A percentile compares a stretch with the other conserved stretches of the same genome.
Conservation (phyloP, 805 yeast species). For the Wickerhamomyces alni region DNA sequence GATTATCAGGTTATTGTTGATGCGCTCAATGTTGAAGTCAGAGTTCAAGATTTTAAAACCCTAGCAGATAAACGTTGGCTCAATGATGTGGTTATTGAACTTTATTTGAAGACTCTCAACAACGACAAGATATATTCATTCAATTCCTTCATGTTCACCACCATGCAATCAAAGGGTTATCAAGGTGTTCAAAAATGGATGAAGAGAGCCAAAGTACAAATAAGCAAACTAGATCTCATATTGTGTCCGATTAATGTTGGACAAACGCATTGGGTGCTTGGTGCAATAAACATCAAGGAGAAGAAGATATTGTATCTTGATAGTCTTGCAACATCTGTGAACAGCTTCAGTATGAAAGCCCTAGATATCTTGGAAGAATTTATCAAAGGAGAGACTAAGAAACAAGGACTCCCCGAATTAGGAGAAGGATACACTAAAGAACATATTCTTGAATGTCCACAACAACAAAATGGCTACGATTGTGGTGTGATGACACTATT, state of each 20-base stretch:
- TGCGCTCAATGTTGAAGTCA: conserved; percentile 49
- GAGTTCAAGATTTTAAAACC: conserved; percentile 63
- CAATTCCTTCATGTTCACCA: conserved; percentile 84
- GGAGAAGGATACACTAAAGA: conserved; percentile 28
- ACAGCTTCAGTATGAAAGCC: conserved; percentile 30
- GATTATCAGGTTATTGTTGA: conserved; percentile 23
- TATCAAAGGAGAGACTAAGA: conserved; percentile 60
- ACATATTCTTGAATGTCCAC: conserved; percentile 53
- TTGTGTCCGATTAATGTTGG: conserved; percentile 82
- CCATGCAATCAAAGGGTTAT: conserved; percentile 67
- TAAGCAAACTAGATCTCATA: conserved; percentile 57
- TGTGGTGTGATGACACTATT: conserved; percentile 94
- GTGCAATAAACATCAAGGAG: conserved; percentile 60
- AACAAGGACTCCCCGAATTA: conserved; percentile 28
- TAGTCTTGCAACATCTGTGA: conserved; percentile 49
- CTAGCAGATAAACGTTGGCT: conserved; percentile 73
- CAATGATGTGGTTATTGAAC: conserved; percentile 87
- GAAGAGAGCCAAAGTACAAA: conserved; percentile 62
- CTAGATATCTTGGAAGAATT: conserved; percentile 51
- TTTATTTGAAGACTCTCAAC: conserved; percentile 45
- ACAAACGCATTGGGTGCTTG: conserved; percentile 89
- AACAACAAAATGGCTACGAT: conserved; percentile 85
- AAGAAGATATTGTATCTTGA: conserved; percentile 68
- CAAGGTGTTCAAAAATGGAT: conserved; percentile 82
- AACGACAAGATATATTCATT: conserved; percentile 51